These are phyloP conservation scores for Metarhizium guizhouense DNA, from an alignment of 2,329 filamentous ascomycete species.

Conservation along the genomic window DNA sequence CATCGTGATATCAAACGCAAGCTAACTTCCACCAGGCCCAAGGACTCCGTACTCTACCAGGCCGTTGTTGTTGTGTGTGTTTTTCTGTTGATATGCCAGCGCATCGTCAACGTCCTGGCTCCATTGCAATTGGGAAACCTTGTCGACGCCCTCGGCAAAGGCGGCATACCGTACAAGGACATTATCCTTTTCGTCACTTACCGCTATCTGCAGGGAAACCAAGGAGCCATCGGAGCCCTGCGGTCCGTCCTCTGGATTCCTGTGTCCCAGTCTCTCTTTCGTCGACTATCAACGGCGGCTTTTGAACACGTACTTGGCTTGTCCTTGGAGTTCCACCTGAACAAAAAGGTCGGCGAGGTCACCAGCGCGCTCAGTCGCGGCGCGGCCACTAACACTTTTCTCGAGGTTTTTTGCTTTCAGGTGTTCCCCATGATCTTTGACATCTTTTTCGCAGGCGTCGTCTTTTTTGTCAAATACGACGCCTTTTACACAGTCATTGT, in stretches of 20 bases:
- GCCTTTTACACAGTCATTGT: constrained; percentile 39
- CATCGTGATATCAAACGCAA: not conserved
- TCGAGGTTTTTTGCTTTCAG: constrained; percentile 39
- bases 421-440: constrained; percentile 42
- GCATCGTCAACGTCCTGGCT: constrained; percentile 33
- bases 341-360: constrained; percentile 42
- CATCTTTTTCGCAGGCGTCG: constrained; percentile 36
- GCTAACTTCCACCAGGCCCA: constrained; percentile 25
- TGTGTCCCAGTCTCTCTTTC: constrained; percentile 33
- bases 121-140: constrained; percentile 33
- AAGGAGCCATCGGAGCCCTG: constrained; percentile 32
- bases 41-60: constrained; percentile 31
- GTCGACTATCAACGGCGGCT: constrained; percentile 32
- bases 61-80: constrained; percentile 31
- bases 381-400: constrained; percentile 37
- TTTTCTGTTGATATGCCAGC: constrained; percentile 30
- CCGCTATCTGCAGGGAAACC: constrained; percentile 35
- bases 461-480: constrained; percentile 36
- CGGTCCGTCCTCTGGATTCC: constrained; percentile 39
- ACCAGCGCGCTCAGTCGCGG: constrained; percentile 40
- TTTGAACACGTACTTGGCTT: constrained; percentile 38
- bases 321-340: constrained; percentile 41
- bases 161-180: constrained; percentile 31
- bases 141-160: constrained; percentile 30
- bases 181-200: constrained; percentile 34